phyloP scores from a whole-genome alignment of 2,329 filamentous ascomycete genomes.

The Neoarthrinium moseri region DNA sequence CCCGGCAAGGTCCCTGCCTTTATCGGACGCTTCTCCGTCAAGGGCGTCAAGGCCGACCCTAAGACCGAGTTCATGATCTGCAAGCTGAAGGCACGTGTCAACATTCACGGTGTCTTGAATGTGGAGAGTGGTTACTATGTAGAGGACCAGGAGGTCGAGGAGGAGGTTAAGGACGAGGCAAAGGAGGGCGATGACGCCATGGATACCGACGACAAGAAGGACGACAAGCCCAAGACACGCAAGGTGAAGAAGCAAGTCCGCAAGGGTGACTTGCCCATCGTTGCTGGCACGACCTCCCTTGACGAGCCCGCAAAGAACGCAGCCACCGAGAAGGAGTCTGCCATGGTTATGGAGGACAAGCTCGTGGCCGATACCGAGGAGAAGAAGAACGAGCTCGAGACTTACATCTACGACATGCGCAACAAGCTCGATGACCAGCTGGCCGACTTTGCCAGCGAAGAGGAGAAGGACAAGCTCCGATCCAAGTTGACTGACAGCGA shows the following conservation, averaged over 20 bases:
- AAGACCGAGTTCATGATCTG: conserved; percentile 99
- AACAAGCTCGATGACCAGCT: conserved; percentile 94
- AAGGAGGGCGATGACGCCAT: conserved; percentile 66
- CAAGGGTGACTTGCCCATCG: conserved; percentile 91
- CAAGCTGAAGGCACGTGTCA: conserved; percentile 97
- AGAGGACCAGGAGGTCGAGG: conserved; percentile 95
- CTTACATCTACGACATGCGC: conserved; percentile 94
- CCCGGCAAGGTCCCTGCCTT: conserved; percentile 90
- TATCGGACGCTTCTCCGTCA: conserved; percentile 97
- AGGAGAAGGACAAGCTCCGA: conserved; percentile 86
- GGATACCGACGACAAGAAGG: conserved; percentile 73
- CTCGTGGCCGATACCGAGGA: conserved; percentile 96
- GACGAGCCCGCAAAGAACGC: conserved; percentile 65
- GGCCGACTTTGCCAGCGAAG: conserved; percentile 82
- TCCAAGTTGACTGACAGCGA: conserved; percentile 80
- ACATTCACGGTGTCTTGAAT: conserved; percentile 94
- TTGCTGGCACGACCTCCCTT: conserved; percentile 77
- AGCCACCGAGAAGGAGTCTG: conserved; percentile 77
- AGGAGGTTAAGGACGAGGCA: conserved; percentile 77
- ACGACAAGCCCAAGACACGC: conserved; percentile 73
- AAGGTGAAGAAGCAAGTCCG: conserved; percentile 99
- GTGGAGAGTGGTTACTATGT: conserved; percentile 97
- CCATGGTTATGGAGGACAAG: conserved; percentile 98
- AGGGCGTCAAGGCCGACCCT: conserved; percentile 89
- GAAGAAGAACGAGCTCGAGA: conserved; percentile 99